phyloP scores from a whole-genome alignment of 1,284 basidiomycete species.

The Boletus sp. region DNA sequence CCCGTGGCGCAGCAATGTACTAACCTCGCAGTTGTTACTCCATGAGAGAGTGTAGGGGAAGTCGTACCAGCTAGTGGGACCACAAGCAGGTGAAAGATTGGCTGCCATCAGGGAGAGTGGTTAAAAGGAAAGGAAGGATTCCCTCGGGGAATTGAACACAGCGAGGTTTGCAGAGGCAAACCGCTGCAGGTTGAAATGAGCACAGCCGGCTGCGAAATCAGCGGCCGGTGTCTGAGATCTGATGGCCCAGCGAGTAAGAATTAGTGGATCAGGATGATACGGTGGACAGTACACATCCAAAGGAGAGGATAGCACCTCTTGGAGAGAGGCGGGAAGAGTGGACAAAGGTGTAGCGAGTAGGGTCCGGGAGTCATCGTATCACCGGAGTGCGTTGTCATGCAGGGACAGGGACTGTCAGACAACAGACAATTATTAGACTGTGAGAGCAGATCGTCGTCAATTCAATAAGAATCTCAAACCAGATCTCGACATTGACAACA shows the following conservation, averaged over 20 bases:
- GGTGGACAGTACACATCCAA: background rate
- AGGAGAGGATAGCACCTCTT: background rate
- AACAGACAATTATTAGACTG: background rate
- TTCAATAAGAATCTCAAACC: background rate
- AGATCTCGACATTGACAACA: background rate
- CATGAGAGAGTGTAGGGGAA: slow-evolving; percentile 29
- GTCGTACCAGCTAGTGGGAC: slow-evolving; percentile 22
- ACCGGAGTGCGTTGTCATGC: slow-evolving; percentile 13
- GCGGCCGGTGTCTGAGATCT: slow-evolving; percentile 4
- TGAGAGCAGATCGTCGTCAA: background rate
- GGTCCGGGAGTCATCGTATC: background rate
- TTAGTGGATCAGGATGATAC: background rate
- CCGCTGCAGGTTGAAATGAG: background rate
- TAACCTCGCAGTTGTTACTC: slow-evolving; percentile 37
- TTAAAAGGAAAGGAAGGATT: slow-evolving; percentile 16
- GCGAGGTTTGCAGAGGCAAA: background rate
- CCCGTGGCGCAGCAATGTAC: slow-evolving; percentile 6
- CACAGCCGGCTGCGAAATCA: slow-evolving; percentile 10
- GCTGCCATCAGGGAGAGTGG: slow-evolving; percentile 23
- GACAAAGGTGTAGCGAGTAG: background rate
- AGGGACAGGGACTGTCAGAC: background rate
- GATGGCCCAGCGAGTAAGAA: slow-evolving; percentile 2
- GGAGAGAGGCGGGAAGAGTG: background rate
- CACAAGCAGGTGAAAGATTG: slow-evolving; percentile 14
- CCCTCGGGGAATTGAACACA: slow-evolving; percentile 5